Conservation (phyloP, 169 alveolate species). For the Theileria sp. region DNA sequence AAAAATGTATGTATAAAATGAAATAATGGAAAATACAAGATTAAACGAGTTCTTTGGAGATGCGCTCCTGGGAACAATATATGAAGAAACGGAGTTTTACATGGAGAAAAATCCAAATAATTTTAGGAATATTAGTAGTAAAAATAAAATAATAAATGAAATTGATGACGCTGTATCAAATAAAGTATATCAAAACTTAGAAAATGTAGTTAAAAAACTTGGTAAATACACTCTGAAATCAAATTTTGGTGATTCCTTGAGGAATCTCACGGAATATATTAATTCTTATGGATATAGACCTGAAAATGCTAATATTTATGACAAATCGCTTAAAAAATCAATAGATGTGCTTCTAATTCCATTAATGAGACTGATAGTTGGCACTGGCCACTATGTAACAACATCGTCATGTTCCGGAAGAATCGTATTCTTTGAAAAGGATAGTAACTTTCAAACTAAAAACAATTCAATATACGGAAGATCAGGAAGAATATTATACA, state of each 20-base stretch:
- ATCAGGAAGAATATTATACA: constrained; percentile 45
- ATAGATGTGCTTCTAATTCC: constrained; percentile 70
- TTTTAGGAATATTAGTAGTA: not conserved
- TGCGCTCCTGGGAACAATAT: not conserved
- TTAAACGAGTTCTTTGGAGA: not conserved
- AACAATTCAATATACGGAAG: constrained; percentile 26
- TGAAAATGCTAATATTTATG: constrained; percentile 4
- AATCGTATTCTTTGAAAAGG: constrained; percentile 53
- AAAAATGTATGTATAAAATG: not conserved
- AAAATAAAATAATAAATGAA: not conserved
- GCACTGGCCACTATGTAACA: constrained; percentile 61
- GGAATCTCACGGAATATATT: not conserved
- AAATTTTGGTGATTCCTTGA: not conserved
- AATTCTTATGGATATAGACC: not conserved
- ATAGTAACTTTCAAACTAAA: constrained; percentile 19
- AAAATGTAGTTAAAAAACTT: not conserved
- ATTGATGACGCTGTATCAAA: not conserved
- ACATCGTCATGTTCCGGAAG: constrained; percentile 79
- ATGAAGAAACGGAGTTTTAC: not conserved
- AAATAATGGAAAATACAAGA: not conserved
- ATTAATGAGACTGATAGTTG: constrained; percentile 50
- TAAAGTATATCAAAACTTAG: not conserved
- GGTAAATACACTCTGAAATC: not conserved
- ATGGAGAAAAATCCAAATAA: not conserved
- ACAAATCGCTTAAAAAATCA: constrained; percentile 72